Evolutionary conservation across 805 yeast genomes (phyloP).

Genomic region (Sungouiella thailandica): DNA sequence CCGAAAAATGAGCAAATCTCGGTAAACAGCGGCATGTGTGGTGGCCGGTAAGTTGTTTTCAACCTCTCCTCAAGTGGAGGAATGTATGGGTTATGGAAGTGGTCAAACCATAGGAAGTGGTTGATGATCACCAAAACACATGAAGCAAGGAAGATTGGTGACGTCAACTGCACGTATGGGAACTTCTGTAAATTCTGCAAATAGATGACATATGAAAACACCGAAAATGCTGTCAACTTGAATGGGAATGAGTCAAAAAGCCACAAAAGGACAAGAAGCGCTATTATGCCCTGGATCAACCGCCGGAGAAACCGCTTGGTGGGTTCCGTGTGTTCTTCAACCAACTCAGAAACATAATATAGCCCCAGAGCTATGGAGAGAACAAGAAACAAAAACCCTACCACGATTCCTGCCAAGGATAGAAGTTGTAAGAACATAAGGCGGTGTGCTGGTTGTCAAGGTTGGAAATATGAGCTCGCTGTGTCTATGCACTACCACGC

Average conservation of each 20-base stretch:
- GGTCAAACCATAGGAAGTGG: constrained; percentile 86
- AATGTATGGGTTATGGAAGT: constrained; percentile 67
- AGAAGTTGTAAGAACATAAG: constrained; percentile 36
- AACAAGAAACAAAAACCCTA: constrained; percentile 38
- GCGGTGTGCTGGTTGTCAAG: too few species aligned
- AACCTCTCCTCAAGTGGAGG: constrained; percentile 65
- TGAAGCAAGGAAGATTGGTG: constrained; percentile 65
- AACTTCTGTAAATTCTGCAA: constrained; percentile 72
- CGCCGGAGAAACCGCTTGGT: constrained; percentile 66
- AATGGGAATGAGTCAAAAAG: constrained; percentile 79
- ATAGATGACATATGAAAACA: constrained; percentile 68
- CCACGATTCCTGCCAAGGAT: constrained; percentile 32
- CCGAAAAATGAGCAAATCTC: constrained; percentile 97
- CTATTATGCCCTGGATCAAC: constrained; percentile 59
- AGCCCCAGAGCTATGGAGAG: constrained; percentile 79
- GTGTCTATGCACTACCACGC: too few species aligned
- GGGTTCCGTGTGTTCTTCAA: constrained; percentile 88
- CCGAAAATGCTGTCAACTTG: constrained; percentile 58
- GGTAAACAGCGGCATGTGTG: constrained; percentile 71
- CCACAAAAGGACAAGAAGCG: constrained; percentile 49
- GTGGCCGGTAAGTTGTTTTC: constrained; percentile 54
- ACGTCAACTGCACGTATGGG: constrained; percentile 74
- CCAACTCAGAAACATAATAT: constrained; percentile 84
- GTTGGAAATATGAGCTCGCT: too few species aligned
- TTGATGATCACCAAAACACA: constrained; percentile 71